These are phyloP conservation scores for Adansonia digitata DNA, from an alignment of 345 rosid genomes.

Conservation along the genomic window DNA sequence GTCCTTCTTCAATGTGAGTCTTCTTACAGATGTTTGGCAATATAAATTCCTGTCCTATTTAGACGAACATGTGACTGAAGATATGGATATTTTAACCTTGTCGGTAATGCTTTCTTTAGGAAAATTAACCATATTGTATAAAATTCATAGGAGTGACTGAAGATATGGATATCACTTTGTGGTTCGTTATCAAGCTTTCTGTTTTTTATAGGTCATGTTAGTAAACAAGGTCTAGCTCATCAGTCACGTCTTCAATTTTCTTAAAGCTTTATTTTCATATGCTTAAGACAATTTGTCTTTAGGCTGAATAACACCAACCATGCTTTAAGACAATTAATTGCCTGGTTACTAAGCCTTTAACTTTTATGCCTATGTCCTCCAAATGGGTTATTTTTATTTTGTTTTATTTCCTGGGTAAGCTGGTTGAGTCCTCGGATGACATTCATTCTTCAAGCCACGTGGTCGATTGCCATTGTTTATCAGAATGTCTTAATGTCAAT, in stretches of 20 bases:
- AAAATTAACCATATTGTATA: background rate
- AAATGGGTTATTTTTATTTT: background rate
- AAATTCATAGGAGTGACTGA: background rate
- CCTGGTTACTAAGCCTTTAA: background rate
- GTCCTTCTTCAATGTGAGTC: conserved; percentile 52
- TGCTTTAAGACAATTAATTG: background rate
- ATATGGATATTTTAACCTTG: background rate
- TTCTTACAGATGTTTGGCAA: background rate
- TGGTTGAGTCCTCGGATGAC: background rate
- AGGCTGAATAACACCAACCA: background rate
- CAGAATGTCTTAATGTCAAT: background rate
- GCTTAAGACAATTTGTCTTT: background rate
- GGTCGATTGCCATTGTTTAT: background rate
- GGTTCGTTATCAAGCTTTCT: background rate
- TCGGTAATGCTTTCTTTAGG: background rate
- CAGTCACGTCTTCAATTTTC: background rate
- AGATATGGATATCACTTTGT: background rate
- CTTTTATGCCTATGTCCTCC: background rate
- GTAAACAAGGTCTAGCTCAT: background rate
- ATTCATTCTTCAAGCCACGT: background rate
- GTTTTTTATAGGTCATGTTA: background rate
- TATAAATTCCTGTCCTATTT: background rate
- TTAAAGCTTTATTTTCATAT: background rate
- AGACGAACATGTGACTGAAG: background rate
- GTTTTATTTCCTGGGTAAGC: background rate